Evolutionary conservation across 192 early-diverging fungal species (phyloP).

Genomic region (Paraglomus occultum): DNA sequence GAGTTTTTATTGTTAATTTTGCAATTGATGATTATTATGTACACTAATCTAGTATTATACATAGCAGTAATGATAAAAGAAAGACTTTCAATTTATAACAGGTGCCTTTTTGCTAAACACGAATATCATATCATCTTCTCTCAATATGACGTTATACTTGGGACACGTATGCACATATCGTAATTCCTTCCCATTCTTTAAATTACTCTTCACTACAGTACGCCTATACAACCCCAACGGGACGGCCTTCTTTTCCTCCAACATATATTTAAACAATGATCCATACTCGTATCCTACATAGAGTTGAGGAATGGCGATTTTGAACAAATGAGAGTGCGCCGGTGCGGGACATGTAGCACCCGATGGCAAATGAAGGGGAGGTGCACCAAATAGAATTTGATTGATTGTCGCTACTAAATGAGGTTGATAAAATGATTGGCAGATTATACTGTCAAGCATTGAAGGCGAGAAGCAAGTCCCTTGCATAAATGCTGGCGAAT

Average conservation of each 20-base stretch:
- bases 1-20: too few relatives aligned
- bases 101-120: conserved; percentile 26
- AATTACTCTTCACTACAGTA: neutral
- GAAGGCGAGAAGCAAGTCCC: conserved; percentile 29
- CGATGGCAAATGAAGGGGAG: conserved; percentile 21
- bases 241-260: conserved; percentile 16
- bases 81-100: neutral
- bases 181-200: conserved; percentile 4
- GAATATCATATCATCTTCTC: conserved; percentile 21
- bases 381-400: conserved; percentile 27
- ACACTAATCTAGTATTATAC: too few relatives aligned
- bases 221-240: conserved; percentile 26
- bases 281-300: conserved; percentile 23
- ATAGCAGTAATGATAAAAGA: too few relatives aligned
- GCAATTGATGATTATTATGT: too few relatives aligned
- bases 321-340: conserved; percentile 18
- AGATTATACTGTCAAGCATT: conserved; percentile 30
- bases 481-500: conserved; percentile 30
- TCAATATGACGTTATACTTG: conserved; percentile 9
- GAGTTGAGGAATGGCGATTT: conserved; percentile 9
- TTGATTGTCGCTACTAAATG: conserved; percentile 25
- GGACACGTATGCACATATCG: conserved; percentile 28
- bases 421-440: conserved; percentile 32
- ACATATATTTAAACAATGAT: conserved; percentile 1
- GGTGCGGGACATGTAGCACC: conserved; percentile 25